Evolutionary conservation across 2,329 filamentous ascomycete species (phyloP).

Genomic region (Fusarium nygamai): DNA sequence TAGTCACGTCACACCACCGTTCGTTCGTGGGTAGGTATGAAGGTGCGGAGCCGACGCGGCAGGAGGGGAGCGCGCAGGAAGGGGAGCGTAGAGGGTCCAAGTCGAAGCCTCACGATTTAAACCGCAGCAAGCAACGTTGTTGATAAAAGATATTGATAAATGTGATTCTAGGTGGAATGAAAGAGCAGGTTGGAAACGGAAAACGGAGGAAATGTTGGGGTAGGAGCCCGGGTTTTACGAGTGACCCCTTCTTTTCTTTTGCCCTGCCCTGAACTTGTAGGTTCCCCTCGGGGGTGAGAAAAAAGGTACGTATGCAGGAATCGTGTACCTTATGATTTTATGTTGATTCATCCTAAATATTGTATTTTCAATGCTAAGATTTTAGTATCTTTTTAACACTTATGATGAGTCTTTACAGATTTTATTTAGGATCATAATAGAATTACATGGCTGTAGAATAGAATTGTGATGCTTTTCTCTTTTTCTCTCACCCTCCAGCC

Average conservation of each 20-base stretch:
- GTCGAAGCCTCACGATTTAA: neutral
- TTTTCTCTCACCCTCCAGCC: neutral
- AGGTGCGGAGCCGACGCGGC: slow-evolving; percentile 28
- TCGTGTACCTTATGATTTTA: neutral
- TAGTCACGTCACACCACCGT: slow-evolving; percentile 42
- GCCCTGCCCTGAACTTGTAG: slow-evolving; percentile 27
- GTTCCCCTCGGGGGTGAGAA: neutral
- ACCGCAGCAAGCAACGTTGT: neutral
- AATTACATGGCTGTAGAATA: neutral
- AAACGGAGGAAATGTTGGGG: slow-evolving; percentile 30
- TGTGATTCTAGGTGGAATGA: neutral
- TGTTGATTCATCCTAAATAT: neutral
- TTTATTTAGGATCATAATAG: neutral
- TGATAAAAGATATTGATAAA: neutral
- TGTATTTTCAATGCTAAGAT: neutral
- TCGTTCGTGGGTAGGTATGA: neutral
- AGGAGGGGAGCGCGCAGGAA: slow-evolving; percentile 7
- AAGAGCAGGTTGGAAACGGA: slow-evolving; percentile 14
- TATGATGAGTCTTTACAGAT: neutral
- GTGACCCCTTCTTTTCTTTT: slow-evolving; percentile 14
- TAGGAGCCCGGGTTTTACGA: slow-evolving; percentile 24
- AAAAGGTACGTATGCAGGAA: neutral
- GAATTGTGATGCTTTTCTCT: neutral
- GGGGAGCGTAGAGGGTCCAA: slow-evolving; percentile 2
- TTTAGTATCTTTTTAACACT: neutral